phyloP scores from a whole-genome alignment of 2,329 filamentous ascomycete species.

The Moelleriella libera region DNA sequence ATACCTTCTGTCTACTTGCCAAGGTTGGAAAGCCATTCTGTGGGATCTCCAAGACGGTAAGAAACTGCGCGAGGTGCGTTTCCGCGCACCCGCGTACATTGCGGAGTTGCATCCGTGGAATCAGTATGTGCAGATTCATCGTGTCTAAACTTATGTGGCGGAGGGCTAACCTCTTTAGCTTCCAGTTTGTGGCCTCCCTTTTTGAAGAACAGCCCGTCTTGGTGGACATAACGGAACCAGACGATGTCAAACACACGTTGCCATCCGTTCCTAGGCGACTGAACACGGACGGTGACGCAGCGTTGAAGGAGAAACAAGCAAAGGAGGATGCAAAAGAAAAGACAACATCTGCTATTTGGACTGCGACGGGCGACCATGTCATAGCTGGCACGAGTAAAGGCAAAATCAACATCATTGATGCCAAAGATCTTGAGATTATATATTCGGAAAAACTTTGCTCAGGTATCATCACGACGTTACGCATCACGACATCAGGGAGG shows the following conservation, averaged over 20 bases:
- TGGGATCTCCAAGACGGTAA: constrained; percentile 72
- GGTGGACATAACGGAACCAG: constrained; percentile 60
- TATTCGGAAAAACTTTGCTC: constrained; percentile 81
- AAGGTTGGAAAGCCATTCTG: constrained; percentile 91
- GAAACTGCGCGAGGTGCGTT: constrained; percentile 71
- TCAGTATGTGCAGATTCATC: constrained; percentile 37
- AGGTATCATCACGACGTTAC: constrained; percentile 76
- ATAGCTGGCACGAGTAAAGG: constrained; percentile 90
- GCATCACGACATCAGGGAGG: constrained; percentile 67
- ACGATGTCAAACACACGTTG: constrained; percentile 61
- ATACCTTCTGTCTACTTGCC: constrained; percentile 82
- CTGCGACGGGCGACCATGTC: constrained; percentile 72
- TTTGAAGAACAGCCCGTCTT: constrained; percentile 88
- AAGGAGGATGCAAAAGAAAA: constrained; percentile 90
- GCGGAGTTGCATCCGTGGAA: constrained; percentile 89
- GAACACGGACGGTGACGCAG: constrained; percentile 53
- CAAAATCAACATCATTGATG: constrained; percentile 89
- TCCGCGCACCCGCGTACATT: constrained; percentile 87
- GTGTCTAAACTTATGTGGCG: neutral
- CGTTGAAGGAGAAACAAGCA: constrained; percentile 66
- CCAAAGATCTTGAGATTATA: constrained; percentile 64
- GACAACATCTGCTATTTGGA: constrained; percentile 87
- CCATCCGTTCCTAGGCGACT: constrained; percentile 71
- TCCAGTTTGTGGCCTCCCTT: constrained; percentile 77
- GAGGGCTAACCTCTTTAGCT: constrained; percentile 30